Evolutionary conservation across 441 rosid species (phyloP).

Genomic region (Iberis amara): DNA sequence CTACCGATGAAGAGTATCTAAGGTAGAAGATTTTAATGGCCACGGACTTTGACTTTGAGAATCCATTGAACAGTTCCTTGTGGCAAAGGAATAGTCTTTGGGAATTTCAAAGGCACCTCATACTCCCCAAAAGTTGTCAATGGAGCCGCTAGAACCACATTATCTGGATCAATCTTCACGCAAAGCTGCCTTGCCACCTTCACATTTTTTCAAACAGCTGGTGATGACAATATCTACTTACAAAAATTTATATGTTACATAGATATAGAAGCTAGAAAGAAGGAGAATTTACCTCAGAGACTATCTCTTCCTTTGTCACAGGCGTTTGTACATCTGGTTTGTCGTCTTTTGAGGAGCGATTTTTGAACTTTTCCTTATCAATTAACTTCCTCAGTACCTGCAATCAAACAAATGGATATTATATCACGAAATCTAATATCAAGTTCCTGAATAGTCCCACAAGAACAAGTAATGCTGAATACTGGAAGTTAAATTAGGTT

Average conservation of each 20-base stretch:
- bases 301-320: constrained; percentile 63
- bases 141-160: constrained; percentile 52
- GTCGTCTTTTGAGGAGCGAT: constrained; percentile 73
- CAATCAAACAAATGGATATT: background rate
- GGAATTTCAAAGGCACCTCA: constrained; percentile 68
- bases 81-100: constrained; percentile 73
- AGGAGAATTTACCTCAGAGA: constrained; percentile 53
- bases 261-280: constrained; percentile 1
- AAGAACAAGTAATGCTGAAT: constrained; percentile 6
- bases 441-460: background rate
- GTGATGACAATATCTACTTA: background rate
- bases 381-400: constrained; percentile 60
- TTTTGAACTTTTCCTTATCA: constrained; percentile 51
- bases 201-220: background rate
- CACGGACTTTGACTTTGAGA: constrained; percentile 70
- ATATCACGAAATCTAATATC: background rate
- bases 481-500: background rate
- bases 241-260: constrained; percentile 5
- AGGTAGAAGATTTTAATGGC: constrained; percentile 38
- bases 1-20: constrained; percentile 13
- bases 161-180: constrained; percentile 67
- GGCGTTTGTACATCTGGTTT: constrained; percentile 64
- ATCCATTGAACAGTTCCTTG: constrained; percentile 74
- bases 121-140: constrained; percentile 69
- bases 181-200: constrained; percentile 82